Conservation (phyloP, 169 alveolate genomes). For the Plasmodium coatneyi region DNA sequence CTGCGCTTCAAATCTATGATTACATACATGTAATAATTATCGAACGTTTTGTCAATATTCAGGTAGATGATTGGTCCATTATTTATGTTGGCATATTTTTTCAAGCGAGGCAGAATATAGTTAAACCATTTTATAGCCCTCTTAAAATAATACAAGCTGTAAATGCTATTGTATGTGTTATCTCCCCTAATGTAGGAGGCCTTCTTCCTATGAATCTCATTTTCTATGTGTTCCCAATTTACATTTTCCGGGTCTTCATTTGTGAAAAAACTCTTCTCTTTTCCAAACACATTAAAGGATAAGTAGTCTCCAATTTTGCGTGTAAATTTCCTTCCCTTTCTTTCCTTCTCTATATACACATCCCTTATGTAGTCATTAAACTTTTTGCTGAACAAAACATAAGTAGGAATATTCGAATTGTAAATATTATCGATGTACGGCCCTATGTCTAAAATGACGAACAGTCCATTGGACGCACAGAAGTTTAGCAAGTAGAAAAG, state of each 20-base stretch:
- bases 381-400: conserved; percentile 48
- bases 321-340: neutral
- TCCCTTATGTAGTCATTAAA: conserved; percentile 31
- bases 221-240: conserved; percentile 9
- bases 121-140: conserved; percentile 73
- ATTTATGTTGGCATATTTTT: conserved; percentile 50
- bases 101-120: conserved; percentile 45
- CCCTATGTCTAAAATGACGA: conserved; percentile 68
- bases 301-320: neutral
- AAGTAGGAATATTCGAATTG: conserved; percentile 69
- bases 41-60: conserved; percentile 70
- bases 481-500: conserved; percentile 63
- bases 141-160: conserved; percentile 48
- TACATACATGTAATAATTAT: conserved; percentile 63
- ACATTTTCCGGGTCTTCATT: neutral
- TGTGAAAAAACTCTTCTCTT: neutral
- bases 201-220: conserved; percentile 18
- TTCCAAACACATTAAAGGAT: conserved; percentile 1
- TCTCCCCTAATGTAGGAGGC: neutral
- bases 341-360: neutral
- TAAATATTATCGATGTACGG: conserved; percentile 69
- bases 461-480: conserved; percentile 74
- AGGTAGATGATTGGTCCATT: conserved; percentile 66
- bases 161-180: neutral
- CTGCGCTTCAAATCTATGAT: conserved; percentile 60